Evolutionary conservation across 2,329 filamentous ascomycete species (phyloP), one percentile per base, ranked within the genome.

Genomic region (Chaetomium olivaceum): DNA sequence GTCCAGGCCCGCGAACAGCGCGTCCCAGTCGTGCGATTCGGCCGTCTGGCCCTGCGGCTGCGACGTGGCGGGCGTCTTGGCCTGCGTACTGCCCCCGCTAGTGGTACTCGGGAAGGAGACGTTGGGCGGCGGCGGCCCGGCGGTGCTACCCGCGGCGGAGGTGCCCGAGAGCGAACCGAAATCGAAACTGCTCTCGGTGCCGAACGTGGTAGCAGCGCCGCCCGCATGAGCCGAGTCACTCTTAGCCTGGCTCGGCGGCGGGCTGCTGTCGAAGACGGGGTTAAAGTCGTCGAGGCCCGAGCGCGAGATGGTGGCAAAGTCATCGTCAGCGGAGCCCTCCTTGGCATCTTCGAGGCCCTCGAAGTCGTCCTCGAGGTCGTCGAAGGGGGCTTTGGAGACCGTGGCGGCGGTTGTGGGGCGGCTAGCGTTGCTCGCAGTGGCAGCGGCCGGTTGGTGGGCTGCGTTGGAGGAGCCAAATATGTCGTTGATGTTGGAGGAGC

Each of bases 21-120:
- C 91, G 74, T 98, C 94, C 95, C 95, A 98, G 76, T 98, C 94
- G 71, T 96, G 91, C 39, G 81, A 79, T 16, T 85, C 84, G 0
- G 79, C 71, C 31, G 77, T 75, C 66, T 56, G 54, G 80, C 77
- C 23, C 31, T 36, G 56, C 19, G 56, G 16, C 58, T 77, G 75
- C 9, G 55, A 36, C 12, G 50, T 14, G 9, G 48, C 27, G 21
- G 55, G 29, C 1, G 46, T 1, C 9, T 25, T 56, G n/a, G 21
- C 65, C 39, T 43, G 39, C 5, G 39, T n/a, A 7, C n/a, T 43
- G 16, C 39, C 39, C 39, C 16, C 39, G 52, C 31, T 29, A 27
- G 58, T 55, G 31, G 58, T 55, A 25, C 31, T 25, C 14, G 61
- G 31, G 6, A 48, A 46, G 7, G 33, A 43, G 4, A 63, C 46